Evolutionary conservation across 164 flowering plant species (phyloP).

Genomic region (Vitis rupestris): DNA sequence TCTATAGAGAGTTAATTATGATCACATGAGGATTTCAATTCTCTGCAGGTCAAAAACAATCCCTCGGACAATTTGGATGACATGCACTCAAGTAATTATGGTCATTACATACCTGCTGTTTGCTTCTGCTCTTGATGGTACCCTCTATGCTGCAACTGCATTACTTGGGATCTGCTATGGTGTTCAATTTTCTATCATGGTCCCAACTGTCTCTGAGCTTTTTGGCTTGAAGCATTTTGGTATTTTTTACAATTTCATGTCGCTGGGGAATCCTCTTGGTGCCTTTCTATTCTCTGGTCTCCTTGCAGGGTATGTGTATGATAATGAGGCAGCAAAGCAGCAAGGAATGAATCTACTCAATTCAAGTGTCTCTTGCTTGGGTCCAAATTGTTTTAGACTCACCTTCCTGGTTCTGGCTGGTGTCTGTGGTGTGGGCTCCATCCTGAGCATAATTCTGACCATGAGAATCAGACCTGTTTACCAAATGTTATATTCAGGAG

Average conservation of each 20-base stretch:
- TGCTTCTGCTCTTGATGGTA: conserved; percentile 67
- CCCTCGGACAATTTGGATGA: conserved; percentile 82
- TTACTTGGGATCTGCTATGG: conserved; percentile 90
- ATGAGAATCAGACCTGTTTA: conserved; percentile 72
- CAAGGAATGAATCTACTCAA: conserved; percentile 24
- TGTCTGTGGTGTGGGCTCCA: conserved; percentile 54
- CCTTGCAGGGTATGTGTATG: conserved; percentile 75
- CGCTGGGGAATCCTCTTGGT: conserved; percentile 77
- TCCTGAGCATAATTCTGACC: conserved; percentile 57
- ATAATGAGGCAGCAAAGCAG: conserved; percentile 64
- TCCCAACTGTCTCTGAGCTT: conserved; percentile 87
- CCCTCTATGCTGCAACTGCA: conserved; percentile 69
- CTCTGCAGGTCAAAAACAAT: conserved; percentile 58
- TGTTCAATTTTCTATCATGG: conserved; percentile 75
- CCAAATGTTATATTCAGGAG: conserved; percentile 78
- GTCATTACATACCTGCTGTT: conserved; percentile 54
- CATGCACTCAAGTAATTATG: conserved; percentile 71
- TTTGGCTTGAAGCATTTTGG: conserved; percentile 90
- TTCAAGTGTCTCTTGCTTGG: conserved; percentile 54
- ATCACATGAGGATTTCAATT: conserved; percentile 7
- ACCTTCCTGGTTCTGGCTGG: conserved; percentile 75
- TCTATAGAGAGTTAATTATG: background rate
- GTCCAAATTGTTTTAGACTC: conserved; percentile 70
- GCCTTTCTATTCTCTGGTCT: conserved; percentile 79
- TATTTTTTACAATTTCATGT: conserved; percentile 61